Conservation (phyloP, 495 filamentous ascomycete species). For the Darksidea phi region DNA sequence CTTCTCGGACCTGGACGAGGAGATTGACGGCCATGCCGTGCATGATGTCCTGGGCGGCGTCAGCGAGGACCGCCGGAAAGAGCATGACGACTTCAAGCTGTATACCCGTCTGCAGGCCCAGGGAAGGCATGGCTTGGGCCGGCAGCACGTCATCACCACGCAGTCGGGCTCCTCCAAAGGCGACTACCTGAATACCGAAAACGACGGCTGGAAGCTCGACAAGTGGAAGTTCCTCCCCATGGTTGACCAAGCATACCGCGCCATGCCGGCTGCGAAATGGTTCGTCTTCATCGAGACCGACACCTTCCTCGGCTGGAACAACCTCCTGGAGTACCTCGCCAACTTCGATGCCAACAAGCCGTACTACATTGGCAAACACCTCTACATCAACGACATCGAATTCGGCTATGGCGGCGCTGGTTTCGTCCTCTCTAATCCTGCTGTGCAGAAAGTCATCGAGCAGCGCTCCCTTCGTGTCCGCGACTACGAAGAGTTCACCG, state of each 20-base stretch:
- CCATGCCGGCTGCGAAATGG: conserved; percentile 35
- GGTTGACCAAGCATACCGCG: conserved; percentile 21
- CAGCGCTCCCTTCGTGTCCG: conserved; percentile 22
- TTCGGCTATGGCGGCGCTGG: conserved; percentile 35
- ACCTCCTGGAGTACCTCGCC: conserved; percentile 35
- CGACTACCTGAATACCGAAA: conserved; percentile 25
- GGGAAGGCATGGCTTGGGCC: conserved; percentile 18
- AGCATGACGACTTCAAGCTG: conserved; percentile 34
- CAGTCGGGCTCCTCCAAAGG: conserved; percentile 29
- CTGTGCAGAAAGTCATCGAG: conserved; percentile 26
- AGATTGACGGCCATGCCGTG: conserved; percentile 42
- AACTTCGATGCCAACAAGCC: conserved; percentile 31
- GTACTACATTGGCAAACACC: conserved; percentile 34
- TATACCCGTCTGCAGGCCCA: conserved; percentile 30
- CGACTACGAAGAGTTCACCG: conserved; percentile 34
- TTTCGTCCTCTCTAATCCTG: conserved; percentile 32
- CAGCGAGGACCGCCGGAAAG: conserved; percentile 16
- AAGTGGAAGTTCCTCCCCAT: conserved; percentile 39
- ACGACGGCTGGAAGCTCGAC: conserved; percentile 37
- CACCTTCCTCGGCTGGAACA: conserved; percentile 35
- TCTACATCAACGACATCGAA: conserved; percentile 35
- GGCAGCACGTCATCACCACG: conserved; percentile 21
- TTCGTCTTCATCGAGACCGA: conserved; percentile 38
- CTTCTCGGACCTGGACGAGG: conserved; percentile 45
- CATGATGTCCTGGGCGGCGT: conserved; percentile 44